phyloP scores from a whole-genome alignment of 148 eudicot genomes.

The Amaranthus cruentus region DNA sequence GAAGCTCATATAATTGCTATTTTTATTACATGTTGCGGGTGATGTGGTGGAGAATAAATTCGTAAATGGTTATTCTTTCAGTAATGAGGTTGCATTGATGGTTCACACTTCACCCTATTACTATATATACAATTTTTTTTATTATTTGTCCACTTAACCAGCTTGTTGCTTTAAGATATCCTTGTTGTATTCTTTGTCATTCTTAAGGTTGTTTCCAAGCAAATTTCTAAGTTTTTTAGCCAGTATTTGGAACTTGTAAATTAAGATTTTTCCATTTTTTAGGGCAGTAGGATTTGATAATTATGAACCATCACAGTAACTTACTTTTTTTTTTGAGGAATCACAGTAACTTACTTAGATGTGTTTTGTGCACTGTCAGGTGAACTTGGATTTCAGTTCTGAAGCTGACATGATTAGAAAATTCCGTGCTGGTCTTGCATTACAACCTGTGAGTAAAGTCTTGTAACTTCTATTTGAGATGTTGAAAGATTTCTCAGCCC shows the following conservation, averaged over 20 bases:
- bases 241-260: no score
- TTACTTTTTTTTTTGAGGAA: background rate
- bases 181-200: background rate
- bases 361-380: constrained; percentile 38
- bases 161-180: background rate
- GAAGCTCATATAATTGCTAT: no score
- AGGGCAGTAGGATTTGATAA: no score
- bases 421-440: constrained; percentile 90
- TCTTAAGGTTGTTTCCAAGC: background rate
- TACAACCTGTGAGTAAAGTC: constrained; percentile 80
- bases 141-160: background rate
- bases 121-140: background rate
- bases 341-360: constrained; percentile 8
- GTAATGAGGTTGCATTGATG: background rate
- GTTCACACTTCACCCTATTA: background rate
- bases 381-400: constrained; percentile 90
- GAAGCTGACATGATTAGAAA: constrained; percentile 96
- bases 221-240: no score
- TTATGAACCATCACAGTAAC: no score
- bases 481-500: background rate
- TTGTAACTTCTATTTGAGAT: constrained; percentile 1
- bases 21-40: no score
- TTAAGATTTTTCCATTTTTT: no score
- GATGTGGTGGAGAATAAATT: no score
- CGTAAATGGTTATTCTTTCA: no score